Base-by-base conservation (phyloP, 2,329 filamentous ascomycete genomes). In the Neofusicoccum parvum region DNA sequence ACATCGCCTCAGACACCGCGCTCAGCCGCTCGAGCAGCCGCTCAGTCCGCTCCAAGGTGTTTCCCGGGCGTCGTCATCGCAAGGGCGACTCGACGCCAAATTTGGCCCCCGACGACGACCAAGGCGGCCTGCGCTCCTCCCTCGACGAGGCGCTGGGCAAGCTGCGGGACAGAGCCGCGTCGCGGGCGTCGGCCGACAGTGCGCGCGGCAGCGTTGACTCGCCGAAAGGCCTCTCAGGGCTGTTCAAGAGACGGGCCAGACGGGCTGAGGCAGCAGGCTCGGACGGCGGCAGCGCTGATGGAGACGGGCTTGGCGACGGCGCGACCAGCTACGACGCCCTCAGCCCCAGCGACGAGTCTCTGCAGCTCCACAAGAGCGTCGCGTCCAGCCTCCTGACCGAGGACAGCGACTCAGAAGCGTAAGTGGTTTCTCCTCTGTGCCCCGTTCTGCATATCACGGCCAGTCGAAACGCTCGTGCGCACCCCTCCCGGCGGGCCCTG, bases 381-480 rank as follows among this genome's bases (percentile, higher is more conserved):
- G 71, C 78, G 48, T 83, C 81, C 77, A 83, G 81, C 71, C 78
- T 84, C 54, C 71, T 81, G 64, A 83, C 81, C 15, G 81, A 84
- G 67, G 82, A 85, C 68, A 82, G 80, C 37, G 85, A 86, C 51
- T 69, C 71, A 64, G 81, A 82, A 68, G 67, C 73, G 82, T 85
- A 77, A 82, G 82, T 82, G 32, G 32, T 65, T 50, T 51, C 50
- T 46, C 51, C 15, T 64, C 43, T 50, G 60, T 63, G 12, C 58
- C 60, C 60, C 39, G 48, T 53, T 46, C 60, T 53, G 39, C 49
- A 54, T 34, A 48, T n/a, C 50, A 56, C 62, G 17, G 7, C 49
- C 62, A 48, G 49, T 45, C 49, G 62, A 54, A 46, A 46, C 49
- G 50, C 37, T 54, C 32, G 50, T 56, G 49, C 37, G 37, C 39